Base-by-base conservation (phyloP, 345 rosid genomes). In the Eucalyptus rudis region DNA sequence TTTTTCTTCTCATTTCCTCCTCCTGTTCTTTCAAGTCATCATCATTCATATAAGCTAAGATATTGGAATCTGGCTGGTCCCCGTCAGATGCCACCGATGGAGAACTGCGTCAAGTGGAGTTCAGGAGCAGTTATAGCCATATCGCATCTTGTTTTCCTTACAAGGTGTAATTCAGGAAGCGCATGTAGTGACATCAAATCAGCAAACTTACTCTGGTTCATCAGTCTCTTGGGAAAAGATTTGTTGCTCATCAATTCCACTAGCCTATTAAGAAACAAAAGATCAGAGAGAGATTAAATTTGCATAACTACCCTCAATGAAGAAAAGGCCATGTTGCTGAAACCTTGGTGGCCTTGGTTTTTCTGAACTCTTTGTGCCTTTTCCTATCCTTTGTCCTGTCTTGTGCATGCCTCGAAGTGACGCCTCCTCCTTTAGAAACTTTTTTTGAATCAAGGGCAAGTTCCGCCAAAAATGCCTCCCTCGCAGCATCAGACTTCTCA, bases 401-500 rank as follows among this genome's bases (percentile, higher is more conserved):
- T 89, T 92, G 95, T 25, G 92, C 31, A 92, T 94, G 95, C 92
- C 91, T 95, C 20, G 91, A 89, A 90, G 86, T 91, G 90, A 95
- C 96, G 87, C 88, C 94, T 90, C 96, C 95, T 90, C 97, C 95
- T 86, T 88, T 95, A 87, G 90, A 86, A 90, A 89, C 94, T 92
- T 95, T 96, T 91, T 94, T 94, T 89, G 98, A 94, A 93, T 98
- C 99, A 91, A 92, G 97, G 17, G 97, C 99, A 45, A 97, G 99
- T 94, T 98, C 99, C 7, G 95, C 97, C 88, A 98, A 94, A 90
- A 98, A 94, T 76, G 99, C 99, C 91, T 98, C 98, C 87, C 98
- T 92, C n/a, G 97, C 99, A 90, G 99, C 99, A 93, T 98, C 98
- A 91, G 99, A 95, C 94, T 95, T 97, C 94, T 97, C 98, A 54